Percentiles rank a stretch among this genome's conserved stretches.
phyloP scores from a whole-genome alignment of 768 basidiomycete species.

The Lentinula boryana region DNA sequence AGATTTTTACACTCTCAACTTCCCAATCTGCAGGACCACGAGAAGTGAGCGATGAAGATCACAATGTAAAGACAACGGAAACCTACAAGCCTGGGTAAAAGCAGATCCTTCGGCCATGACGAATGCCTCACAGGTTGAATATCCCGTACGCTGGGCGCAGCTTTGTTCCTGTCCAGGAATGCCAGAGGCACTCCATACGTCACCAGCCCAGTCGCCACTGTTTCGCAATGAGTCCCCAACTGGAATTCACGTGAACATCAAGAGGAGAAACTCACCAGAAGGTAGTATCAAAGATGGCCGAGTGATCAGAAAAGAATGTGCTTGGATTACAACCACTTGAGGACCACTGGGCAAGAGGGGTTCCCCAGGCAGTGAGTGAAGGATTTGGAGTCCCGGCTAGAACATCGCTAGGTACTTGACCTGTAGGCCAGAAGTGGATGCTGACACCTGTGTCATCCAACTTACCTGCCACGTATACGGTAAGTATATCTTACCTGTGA shows the following conservation, averaged over 20 bases:
- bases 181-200: slow-evolving; percentile 68
- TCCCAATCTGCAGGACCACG: slow-evolving; percentile 62
- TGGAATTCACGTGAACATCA: slow-evolving; percentile 11
- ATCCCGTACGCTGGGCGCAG: slow-evolving; percentile 80
- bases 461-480: slow-evolving; percentile 39
- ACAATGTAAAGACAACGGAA: slow-evolving; percentile 4
- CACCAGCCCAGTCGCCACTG: slow-evolving; percentile 88
- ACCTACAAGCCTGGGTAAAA: slow-evolving; percentile 76
- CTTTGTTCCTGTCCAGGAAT: slow-evolving; percentile 83
- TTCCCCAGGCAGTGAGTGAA: slow-evolving; percentile 55
- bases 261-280: slow-evolving; percentile 51
- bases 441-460: slow-evolving; percentile 76
- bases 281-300: slow-evolving; percentile 81
- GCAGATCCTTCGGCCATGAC: slow-evolving; percentile 66
- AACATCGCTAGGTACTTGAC: slow-evolving; percentile 73
- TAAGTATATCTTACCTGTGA: not conserved
- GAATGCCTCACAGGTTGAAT: slow-evolving; percentile 73
- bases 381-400: slow-evolving; percentile 68
- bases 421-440: slow-evolving; percentile 78
- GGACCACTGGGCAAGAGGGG: slow-evolving; percentile 76
- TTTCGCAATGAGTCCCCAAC: not conserved
- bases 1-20: slow-evolving; percentile 69
- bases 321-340: slow-evolving; percentile 69
- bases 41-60: not conserved
- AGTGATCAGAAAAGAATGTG: slow-evolving; percentile 72